Percentiles rank a stretch among this genome's conserved stretches.
Evolutionary conservation across 441 rosid species (phyloP).

Genomic region (Macaranga tanarius): DNA sequence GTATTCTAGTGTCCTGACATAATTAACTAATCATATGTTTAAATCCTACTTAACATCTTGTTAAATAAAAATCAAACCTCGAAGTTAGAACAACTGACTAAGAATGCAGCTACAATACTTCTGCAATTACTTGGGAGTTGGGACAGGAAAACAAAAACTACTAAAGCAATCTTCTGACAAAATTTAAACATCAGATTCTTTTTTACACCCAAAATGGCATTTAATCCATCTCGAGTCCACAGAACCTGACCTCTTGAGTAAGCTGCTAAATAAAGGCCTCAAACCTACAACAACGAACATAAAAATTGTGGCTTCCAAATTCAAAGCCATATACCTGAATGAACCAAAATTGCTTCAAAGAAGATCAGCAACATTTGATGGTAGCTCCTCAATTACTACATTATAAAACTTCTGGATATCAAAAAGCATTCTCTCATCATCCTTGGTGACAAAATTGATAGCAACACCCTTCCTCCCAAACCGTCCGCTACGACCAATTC

Average conservation of each 20-base stretch:
- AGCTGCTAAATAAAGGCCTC: slow-evolving; percentile 4
- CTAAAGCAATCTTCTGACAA: slow-evolving; percentile 14
- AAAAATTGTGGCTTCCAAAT: slow-evolving; percentile 1
- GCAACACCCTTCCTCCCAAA: slow-evolving; percentile 81
- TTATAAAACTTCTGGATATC: slow-evolving; percentile 85
- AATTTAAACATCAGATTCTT: slow-evolving; percentile 19
- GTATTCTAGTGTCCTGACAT: slow-evolving; percentile 4
- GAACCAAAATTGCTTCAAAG: slow-evolving; percentile 40
- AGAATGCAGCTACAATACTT: slow-evolving; percentile 14
- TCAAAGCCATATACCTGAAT: slow-evolving; percentile 22
- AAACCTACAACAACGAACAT: slow-evolving; percentile 3
- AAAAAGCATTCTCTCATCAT: slow-evolving; percentile 68
- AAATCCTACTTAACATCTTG: slow-evolving; percentile 13
- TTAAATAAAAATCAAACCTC: background rate
- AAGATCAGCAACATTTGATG: slow-evolving; percentile 70
- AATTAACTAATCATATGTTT: slow-evolving; percentile 13
- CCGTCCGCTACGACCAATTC: slow-evolving; percentile 75
- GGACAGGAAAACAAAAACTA: background rate
- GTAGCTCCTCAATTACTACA: slow-evolving; percentile 65
- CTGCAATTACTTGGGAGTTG: background rate
- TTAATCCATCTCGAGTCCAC: slow-evolving; percentile 13
- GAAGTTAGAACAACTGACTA: slow-evolving; percentile 19
- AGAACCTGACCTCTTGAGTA: background rate
- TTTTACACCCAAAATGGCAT: slow-evolving; percentile 1
- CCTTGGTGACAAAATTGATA: slow-evolving; percentile 63